Evolutionary conservation across 805 yeast genomes (phyloP).

Genomic region (Wilhelminamyces savonicus): DNA sequence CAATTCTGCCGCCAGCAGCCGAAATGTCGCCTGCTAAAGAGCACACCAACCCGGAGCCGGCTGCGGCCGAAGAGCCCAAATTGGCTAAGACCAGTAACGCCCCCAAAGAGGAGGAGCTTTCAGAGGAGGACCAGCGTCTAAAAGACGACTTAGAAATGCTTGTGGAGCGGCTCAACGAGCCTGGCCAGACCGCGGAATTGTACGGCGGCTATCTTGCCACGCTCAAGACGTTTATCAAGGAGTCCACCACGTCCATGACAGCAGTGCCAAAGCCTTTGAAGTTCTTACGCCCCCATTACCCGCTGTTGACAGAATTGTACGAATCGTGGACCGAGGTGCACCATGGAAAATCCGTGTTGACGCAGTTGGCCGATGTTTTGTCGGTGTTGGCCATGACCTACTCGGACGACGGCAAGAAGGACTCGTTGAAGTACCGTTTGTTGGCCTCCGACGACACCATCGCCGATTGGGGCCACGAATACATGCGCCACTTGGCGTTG

Average conservation of each 20-base stretch:
- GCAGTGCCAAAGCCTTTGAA: constrained; percentile 99
- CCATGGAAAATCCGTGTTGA: constrained; percentile 31
- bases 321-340: constrained; percentile 51
- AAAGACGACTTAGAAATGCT: constrained; percentile 81
- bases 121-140: constrained; percentile 87
- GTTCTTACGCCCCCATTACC: constrained; percentile 84
- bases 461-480: constrained; percentile 97
- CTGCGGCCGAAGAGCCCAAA: constrained; percentile 11
- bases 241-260: constrained; percentile 96
- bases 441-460: constrained; percentile 49
- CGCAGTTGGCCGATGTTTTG: constrained; percentile 75
- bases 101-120: constrained; percentile 62
- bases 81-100: constrained; percentile 16
- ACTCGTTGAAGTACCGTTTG: constrained; percentile 75
- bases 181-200: constrained; percentile 34
- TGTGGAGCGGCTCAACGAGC: constrained; percentile 69
- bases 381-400: constrained; percentile 95
- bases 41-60: constrained; percentile 6
- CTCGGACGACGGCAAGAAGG: constrained; percentile 73
- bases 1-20: too few relatives aligned
- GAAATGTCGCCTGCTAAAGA: constrained; percentile 35
- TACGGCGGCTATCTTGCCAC: constrained; percentile 60
- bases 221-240: constrained; percentile 73
- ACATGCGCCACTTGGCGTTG: constrained; percentile 89
- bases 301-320: constrained; percentile 57